phyloP scores from a whole-genome alignment of 495 filamentous ascomycete species.

The Aspergillus carlsbadensis region DNA sequence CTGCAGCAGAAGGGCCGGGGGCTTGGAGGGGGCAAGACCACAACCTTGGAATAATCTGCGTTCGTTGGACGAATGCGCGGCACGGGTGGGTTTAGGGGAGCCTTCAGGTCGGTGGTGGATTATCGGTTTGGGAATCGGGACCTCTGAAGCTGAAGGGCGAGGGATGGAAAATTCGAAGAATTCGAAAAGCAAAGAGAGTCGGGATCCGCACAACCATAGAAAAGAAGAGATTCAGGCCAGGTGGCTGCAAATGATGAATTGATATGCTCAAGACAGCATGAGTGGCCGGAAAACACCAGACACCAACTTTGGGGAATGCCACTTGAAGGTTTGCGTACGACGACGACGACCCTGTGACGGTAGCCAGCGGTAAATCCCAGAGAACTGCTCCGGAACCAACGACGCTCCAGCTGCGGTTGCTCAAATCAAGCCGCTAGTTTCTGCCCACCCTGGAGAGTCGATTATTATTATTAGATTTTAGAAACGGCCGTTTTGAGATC shows the following conservation, averaged over 20 bases:
- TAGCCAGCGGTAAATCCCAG: neutral
- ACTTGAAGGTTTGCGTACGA: conserved; percentile 4
- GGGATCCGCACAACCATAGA: conserved; percentile 9
- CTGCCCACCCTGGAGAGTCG: neutral
- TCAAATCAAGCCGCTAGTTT: conserved; percentile 5
- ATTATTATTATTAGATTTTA: conserved; percentile 18
- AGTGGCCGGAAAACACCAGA: neutral
- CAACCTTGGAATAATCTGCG: conserved; percentile 5
- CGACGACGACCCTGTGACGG: neutral
- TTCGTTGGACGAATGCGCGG: conserved; percentile 13
- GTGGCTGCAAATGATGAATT: conserved; percentile 12
- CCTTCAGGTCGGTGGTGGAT: conserved; percentile 10
- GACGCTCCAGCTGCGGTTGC: conserved; percentile 1
- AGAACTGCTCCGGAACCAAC: neutral
- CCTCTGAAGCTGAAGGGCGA: neutral
- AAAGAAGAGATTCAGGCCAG: conserved; percentile 7
- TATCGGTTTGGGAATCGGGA: neutral
- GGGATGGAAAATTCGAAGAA: conserved; percentile 10
- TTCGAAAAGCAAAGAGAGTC: conserved; percentile 13
- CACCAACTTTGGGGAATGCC: neutral
- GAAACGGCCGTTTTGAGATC: conserved; percentile 23
- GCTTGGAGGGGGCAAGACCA: neutral
- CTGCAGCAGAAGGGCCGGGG: neutral
- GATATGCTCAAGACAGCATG: conserved; percentile 9
- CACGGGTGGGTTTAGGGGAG: conserved; percentile 11